phyloP scores from a whole-genome alignment of 73 alveolate genomes.

The Symbiodinium natans region DNA sequence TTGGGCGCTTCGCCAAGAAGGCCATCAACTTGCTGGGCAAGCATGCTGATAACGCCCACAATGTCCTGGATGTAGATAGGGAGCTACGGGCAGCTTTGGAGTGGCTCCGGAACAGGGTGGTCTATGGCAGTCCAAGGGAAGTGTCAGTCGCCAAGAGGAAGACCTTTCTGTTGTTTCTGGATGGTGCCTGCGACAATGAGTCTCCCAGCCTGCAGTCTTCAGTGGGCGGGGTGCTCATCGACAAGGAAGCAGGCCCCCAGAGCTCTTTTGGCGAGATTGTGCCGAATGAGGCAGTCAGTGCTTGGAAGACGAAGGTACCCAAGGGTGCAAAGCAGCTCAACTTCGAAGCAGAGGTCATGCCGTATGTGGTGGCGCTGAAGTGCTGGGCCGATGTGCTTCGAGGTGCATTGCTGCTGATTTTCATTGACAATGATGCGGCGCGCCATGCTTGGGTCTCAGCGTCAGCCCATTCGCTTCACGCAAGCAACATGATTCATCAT shows the following conservation, averaged over 20 bases:
- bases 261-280: neutral
- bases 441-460: neutral
- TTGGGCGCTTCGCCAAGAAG: neutral
- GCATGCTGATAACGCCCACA: no score
- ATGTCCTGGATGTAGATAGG: no score
- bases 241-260: neutral
- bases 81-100: no score
- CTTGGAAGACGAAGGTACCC: neutral
- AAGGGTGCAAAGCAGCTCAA: neutral
- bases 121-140: neutral
- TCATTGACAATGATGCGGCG: conserved; percentile 22
- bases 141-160: neutral
- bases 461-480: neutral
- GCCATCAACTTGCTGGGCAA: neutral
- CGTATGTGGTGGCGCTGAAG: neutral
- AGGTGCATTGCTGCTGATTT: neutral
- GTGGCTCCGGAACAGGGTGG: neutral
- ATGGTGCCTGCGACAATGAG: neutral
- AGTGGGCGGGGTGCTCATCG: neutral
- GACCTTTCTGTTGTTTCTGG: neutral
- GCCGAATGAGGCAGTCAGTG: neutral
- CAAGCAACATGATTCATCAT: neutral
- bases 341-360: neutral
- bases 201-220: neutral
- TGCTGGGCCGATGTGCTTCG: neutral